Evolutionary conservation across 306 rosid genomes (phyloP), one percentile per base, ranked within the genome.

Genomic region (Gleditsia sinensis): DNA sequence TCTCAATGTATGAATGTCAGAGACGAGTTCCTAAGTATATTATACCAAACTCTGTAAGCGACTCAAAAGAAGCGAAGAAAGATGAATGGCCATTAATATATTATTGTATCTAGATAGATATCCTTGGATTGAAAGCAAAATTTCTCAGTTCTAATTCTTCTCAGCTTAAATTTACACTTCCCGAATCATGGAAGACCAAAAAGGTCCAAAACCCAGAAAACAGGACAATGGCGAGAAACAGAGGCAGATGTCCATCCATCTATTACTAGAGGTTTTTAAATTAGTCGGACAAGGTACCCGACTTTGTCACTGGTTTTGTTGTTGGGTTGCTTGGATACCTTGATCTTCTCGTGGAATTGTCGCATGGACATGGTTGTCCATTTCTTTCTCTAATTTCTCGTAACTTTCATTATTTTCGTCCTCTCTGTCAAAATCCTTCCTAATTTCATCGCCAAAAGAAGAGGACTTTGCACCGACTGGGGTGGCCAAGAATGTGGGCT

Each of bases 401-500:
- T 68, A 36, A 21, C 23, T 60, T 21, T 57, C 75, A 33, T 11
- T 33, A 27, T 19, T 63, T 1, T 21, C 61, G 1, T 10, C 34
- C 7, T 67, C 51, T 54, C 16, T 50, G n/a, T 63, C 74, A 56
- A 32, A 72, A 2, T 11, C 49, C 1, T 67, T 49, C 0, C 30
- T 60, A 5, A 17, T 21, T 3, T 24, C 79, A 3, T 36, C 59
- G 1, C 30, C 67, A 59, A 84, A 63, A 28, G 75, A 13, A 1
- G 71, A 37, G 19, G 25, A 53, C 28, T 77, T 81, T 21, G 82
- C 30, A n/a, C 55, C 36, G 1, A 78, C 79, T 5, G 92, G 96
- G 14, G 87, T 86, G 77, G 98, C 98, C 80, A 94, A 86, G 80
- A 76, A 90, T 0, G 92, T 87, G 48, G 98, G 96, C 6, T 33